phyloP scores from a whole-genome alignment of 163 green algal species.

The Prototheca wickerhamii region DNA sequence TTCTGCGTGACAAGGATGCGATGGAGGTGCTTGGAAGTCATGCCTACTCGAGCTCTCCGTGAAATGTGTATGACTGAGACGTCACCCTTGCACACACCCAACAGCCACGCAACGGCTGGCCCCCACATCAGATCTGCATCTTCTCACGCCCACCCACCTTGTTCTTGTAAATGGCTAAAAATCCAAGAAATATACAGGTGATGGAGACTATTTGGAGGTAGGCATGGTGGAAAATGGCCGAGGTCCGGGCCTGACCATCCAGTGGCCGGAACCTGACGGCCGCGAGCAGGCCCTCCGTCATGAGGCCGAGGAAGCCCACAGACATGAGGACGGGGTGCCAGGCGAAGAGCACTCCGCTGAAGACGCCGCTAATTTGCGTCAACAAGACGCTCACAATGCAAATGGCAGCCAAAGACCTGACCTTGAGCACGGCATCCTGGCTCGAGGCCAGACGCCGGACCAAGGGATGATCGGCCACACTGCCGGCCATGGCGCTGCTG shows the following conservation, averaged over 20 bases:
- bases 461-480: not conserved
- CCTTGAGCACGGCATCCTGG: no score
- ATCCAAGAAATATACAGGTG: slow-evolving; percentile 9
- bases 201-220: slow-evolving; percentile 17
- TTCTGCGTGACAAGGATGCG: slow-evolving; percentile 2
- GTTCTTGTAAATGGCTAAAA: no score
- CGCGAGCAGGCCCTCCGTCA: slow-evolving; percentile 22
- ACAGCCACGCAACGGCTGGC: no score
- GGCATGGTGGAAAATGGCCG: slow-evolving; percentile 27
- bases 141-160: no score
- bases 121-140: no score
- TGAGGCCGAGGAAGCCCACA: slow-evolving; percentile 16
- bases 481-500: no score
- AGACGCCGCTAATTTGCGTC: not conserved
- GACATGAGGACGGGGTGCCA: slow-evolving; percentile 17
- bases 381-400: not conserved
- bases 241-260: slow-evolving; percentile 2
- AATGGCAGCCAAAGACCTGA: not conserved
- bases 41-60: no score
- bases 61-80: no score
- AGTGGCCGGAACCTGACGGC: slow-evolving; percentile 8
- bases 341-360: slow-evolving; percentile 9
- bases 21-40: no score
- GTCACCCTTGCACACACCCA: no score
- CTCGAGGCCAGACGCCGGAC: no score